These are phyloP conservation scores for Aureobasidium mangrovei DNA, from an alignment of 2,329 filamentous ascomycete species.

Conservation along the genomic window DNA sequence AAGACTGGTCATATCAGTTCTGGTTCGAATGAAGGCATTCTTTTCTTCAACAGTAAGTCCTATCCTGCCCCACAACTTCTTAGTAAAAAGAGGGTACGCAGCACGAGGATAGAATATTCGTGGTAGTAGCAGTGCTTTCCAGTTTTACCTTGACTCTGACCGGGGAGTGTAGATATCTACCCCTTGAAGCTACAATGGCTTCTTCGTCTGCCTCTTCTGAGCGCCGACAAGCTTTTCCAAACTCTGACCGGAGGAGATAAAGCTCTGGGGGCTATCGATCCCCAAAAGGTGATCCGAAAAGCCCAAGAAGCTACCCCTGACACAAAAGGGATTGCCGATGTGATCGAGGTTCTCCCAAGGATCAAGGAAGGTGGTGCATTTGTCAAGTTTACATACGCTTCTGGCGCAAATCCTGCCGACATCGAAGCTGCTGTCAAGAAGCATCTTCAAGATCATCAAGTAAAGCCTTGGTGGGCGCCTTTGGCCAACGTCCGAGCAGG, in stretches of 20 bases:
- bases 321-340: conserved; percentile 42
- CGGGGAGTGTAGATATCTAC: conserved; percentile 57
- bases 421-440: conserved; percentile 54
- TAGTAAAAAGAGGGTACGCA: background rate
- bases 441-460: conserved; percentile 58
- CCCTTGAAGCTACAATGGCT: conserved; percentile 65
- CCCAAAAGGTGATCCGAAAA: conserved; percentile 44
- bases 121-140: background rate
- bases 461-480: conserved; percentile 87
- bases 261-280: conserved; percentile 48
- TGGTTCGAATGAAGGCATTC: conserved; percentile 64
- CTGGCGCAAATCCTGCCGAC: conserved; percentile 32
- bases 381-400: conserved; percentile 61
- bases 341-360: conserved; percentile 74
- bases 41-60: conserved; percentile 81
- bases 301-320: conserved; percentile 20
- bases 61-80: background rate
- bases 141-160: background rate
- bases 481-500: conserved; percentile 62
- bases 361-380: conserved; percentile 90
- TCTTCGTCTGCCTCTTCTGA: conserved; percentile 41
- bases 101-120: background rate
- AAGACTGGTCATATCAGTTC: conserved; percentile 76
- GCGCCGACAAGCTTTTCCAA: conserved; percentile 37
- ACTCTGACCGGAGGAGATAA: conserved; percentile 42